These are phyloP conservation scores for Paecilomyces formosus DNA, from an alignment of 2,329 filamentous ascomycete species.

Conservation along the genomic window DNA sequence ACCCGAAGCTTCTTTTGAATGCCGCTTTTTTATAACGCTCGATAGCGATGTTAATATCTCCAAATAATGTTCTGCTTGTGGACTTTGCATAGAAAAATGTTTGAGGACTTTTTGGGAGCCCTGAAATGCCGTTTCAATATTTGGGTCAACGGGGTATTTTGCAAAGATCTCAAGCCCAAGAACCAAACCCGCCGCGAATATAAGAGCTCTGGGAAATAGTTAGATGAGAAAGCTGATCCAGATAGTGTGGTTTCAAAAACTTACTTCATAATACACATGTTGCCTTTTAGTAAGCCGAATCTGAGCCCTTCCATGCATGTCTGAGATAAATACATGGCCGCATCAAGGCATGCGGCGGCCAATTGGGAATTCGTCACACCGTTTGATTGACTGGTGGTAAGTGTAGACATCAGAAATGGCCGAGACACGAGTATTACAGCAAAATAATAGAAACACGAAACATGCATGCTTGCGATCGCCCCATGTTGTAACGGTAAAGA, in stretches of 20 bases:
- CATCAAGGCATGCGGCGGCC: slow-evolving; percentile 48
- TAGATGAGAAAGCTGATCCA: neutral
- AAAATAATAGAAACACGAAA: slow-evolving; percentile 54
- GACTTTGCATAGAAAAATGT: neutral
- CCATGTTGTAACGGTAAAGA: neutral
- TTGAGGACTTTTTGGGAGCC: neutral
- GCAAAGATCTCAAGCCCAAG: slow-evolving; percentile 50
- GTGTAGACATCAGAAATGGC: slow-evolving; percentile 36
- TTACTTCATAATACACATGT: slow-evolving; percentile 55
- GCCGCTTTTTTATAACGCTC: no score
- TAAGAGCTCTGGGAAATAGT: slow-evolving; percentile 35
- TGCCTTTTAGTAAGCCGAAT: slow-evolving; percentile 40
- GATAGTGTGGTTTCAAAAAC: slow-evolving; percentile 11
- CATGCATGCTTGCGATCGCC: slow-evolving; percentile 45
- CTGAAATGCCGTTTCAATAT: neutral
- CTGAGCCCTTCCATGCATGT: slow-evolving; percentile 45
- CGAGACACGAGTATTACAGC: slow-evolving; percentile 51
- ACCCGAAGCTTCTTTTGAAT: no score
- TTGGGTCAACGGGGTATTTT: neutral
- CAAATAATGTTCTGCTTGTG: neutral
- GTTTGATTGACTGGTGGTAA: no score
- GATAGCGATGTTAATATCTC: neutral
- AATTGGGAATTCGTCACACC: slow-evolving; percentile 28
- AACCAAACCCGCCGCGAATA: slow-evolving; percentile 52
- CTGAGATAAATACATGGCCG: slow-evolving; percentile 49